Evolutionary conservation across 306 rosid genomes (phyloP).

Genomic region (Trichosanthes cucumerina): DNA sequence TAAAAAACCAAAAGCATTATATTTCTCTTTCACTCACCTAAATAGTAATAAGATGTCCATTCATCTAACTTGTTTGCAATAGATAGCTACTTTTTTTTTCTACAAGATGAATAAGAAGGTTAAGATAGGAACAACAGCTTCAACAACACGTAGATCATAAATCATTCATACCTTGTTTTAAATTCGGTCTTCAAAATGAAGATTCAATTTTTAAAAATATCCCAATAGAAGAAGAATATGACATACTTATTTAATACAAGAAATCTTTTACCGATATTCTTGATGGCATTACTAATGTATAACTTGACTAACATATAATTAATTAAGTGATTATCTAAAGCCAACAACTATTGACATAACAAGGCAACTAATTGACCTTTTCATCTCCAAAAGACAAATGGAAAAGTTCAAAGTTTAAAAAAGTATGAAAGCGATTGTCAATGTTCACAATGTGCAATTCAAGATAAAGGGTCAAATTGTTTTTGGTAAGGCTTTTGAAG

Average conservation of each 20-base stretch:
- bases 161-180: neutral
- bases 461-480: constrained; percentile 1
- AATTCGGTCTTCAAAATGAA: neutral
- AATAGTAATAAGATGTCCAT: neutral
- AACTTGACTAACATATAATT: neutral
- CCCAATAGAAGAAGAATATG: neutral
- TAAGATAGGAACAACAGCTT: neutral
- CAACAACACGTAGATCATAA: neutral
- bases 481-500: constrained; percentile 8
- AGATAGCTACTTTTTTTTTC: neutral
- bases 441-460: neutral
- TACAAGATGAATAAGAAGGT: neutral
- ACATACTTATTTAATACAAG: neutral
- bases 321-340: neutral
- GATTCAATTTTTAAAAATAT: neutral
- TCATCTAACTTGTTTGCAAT: neutral
- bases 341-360: constrained; percentile 10
- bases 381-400: neutral
- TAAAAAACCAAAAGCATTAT: neutral
- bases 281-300: neutral
- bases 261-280: neutral
- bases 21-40: neutral
- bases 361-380: constrained; percentile 10
- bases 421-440: neutral
- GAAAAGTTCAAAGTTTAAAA: neutral